Evolutionary conservation across 192 early-diverging fungal genomes (phyloP), one percentile per base, ranked within the genome.

Genomic region (Gamsiella multidivaricata): DNA sequence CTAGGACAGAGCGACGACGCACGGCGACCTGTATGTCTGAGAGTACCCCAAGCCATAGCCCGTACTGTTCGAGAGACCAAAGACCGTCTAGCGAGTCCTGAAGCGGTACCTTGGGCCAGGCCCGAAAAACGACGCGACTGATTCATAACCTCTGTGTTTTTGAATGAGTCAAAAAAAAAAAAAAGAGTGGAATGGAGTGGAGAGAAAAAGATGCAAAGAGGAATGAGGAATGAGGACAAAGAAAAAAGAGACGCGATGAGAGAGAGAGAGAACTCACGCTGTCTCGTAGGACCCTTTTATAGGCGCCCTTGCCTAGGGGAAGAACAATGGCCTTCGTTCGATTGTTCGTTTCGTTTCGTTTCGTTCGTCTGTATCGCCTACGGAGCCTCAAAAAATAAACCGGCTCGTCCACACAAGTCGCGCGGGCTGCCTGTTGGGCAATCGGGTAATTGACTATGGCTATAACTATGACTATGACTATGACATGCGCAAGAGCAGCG

Each of bases 301-400:
- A 50, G 17, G 3, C 33, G 43, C 45, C n/a, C 29, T 17, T 31
- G 46, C 6, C n/a, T n/a, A n/a, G n/a, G n/a, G n/a, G n/a, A n/a
- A n/a, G n/a, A n/a, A n/a, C n/a, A n/a, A n/a, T n/a, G 17, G 26
- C 18, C 43, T 22, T 20, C 9, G n/a, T n/a, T n/a, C n/a, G n/a
- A n/a, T n/a, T n/a, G n/a, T n/a, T n/a, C n/a, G n/a, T n/a, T n/a
- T n/a, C n/a, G n/a, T n/a, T n/a, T n/a, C n/a, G n/a, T n/a, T n/a
- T n/a, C n/a, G n/a, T n/a, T n/a, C n/a, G n/a, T n/a, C n/a, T n/a
- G n/a, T n/a, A n/a, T n/a, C n/a, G n/a, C 34, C 61, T 63, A 63
- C 61, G 61, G 61, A 63, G 61, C 46, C 45, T 52, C 26, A 52
- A 63, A 61, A 52, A 32, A 22, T 17, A 15, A 4, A 36, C n/a